Conservation (phyloP, 257 asterid genomes). For the Ocimum tenuiflorum region DNA sequence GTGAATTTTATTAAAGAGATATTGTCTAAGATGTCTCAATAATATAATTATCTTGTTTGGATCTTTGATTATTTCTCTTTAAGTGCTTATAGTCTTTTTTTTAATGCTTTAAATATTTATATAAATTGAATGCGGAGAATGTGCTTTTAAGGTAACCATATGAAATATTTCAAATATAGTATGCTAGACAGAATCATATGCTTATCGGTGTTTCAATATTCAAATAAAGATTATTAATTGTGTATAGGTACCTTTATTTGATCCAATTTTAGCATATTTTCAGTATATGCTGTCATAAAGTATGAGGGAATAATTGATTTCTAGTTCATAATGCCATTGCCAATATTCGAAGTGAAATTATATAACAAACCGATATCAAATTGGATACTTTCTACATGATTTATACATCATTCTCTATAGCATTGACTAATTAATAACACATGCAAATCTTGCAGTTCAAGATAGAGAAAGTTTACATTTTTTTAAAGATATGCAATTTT, state of each 20-base stretch:
- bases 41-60: no score
- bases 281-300: slow-evolving; percentile 6
- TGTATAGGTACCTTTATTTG: background rate
- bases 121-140: background rate
- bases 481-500: no score
- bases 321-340: background rate
- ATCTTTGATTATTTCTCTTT: no score
- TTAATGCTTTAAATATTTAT: background rate
- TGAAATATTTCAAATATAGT: background rate
- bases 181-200: slow-evolving; percentile 8
- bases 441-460: no score
- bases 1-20: no score
- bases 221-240: background rate
- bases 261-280: slow-evolving; percentile 1
- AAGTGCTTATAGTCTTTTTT: no score
- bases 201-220: background rate
- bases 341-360: background rate
- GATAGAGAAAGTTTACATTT: no score
- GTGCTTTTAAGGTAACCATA: background rate
- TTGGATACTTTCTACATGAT: background rate
- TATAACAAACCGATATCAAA: no score
- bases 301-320: background rate
- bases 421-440: no score
- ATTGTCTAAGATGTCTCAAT: no score
- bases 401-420: no score